These are phyloP conservation scores for Talaromyces sp. DNA, from an alignment of 2,329 filamentous ascomycete species.

Conservation along the genomic window DNA sequence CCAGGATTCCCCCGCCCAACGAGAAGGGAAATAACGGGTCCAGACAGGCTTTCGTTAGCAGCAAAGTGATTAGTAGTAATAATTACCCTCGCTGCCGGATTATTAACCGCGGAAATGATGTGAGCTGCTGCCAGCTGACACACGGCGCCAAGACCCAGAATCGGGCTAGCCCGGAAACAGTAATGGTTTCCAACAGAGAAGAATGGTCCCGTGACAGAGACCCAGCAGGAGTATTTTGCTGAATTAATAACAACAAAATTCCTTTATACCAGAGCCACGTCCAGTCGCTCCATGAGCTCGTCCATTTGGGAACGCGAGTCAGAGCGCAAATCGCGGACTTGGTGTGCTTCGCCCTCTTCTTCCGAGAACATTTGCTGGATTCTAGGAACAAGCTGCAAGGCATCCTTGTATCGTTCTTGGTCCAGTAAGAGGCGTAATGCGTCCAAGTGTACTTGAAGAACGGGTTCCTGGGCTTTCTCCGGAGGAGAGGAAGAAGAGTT, in stretches of 20 bases:
- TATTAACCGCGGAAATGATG: not conserved
- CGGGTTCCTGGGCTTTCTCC: slow-evolving; percentile 18
- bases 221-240: not conserved
- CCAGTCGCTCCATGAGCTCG: slow-evolving; percentile 20
- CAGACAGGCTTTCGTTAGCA: not conserved
- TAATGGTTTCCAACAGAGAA: not conserved
- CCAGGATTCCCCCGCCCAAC: not conserved
- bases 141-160: not conserved
- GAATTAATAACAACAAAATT: not conserved
- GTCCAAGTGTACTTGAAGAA: slow-evolving; percentile 30
- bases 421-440: slow-evolving; percentile 33
- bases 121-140: not conserved
- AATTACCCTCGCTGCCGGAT: not conserved
- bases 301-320: slow-evolving; percentile 18
- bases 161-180: not conserved
- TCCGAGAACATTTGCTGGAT: slow-evolving; percentile 27
- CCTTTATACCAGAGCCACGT: slow-evolving; percentile 16
- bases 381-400: slow-evolving; percentile 22
- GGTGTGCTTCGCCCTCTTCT: slow-evolving; percentile 12
- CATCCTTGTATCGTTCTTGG: slow-evolving; percentile 23
- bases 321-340: slow-evolving; percentile 10
- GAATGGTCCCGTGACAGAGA: not conserved
- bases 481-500: not conserved
- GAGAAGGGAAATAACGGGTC: not conserved
- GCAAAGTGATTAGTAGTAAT: not conserved